Percentiles rank a stretch among this genome's conserved stretches.
Conservation (phyloP, 768 basidiomycete genomes). For the Lentinula raphanica region DNA sequence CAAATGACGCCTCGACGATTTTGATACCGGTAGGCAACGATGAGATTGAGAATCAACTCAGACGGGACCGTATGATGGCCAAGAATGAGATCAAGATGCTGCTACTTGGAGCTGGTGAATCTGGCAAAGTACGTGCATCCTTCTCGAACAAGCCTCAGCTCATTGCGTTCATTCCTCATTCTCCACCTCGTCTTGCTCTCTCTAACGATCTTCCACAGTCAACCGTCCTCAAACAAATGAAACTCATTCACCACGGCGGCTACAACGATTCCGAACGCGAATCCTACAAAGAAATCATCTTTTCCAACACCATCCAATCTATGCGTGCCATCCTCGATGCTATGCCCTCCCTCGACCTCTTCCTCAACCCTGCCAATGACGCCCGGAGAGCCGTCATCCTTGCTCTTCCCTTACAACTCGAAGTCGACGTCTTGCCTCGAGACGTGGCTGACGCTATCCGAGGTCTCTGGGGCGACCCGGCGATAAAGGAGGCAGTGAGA, state of each 20-base stretch:
- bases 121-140: conserved; percentile 66
- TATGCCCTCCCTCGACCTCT: conserved; percentile 77
- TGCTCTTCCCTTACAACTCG: conserved; percentile 70
- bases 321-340: conserved; percentile 97
- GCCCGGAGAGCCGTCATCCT: conserved; percentile 62
- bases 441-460: conserved; percentile 76
- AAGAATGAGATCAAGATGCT: conserved; percentile 98
- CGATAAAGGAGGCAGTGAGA: conserved; percentile 75
- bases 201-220: conserved; percentile 44
- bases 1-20: background rate
- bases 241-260: conserved; percentile 88
- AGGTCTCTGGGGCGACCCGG: conserved; percentile 74
- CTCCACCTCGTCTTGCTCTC: background rate
- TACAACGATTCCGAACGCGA: conserved; percentile 88
- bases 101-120: conserved; percentile 92
- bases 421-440: conserved; percentile 66
- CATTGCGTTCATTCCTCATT: background rate
- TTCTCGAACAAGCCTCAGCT: background rate
- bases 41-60: conserved; percentile 90
- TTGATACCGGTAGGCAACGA: conserved; percentile 63
- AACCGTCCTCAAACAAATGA: conserved; percentile 95
- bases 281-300: conserved; percentile 94
- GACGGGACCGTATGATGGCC: conserved; percentile 79
- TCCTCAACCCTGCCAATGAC: conserved; percentile 66
- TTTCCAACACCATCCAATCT: conserved; percentile 87